phyloP scores from a whole-genome alignment of 192 early-diverging fungal species.

The Cladochytrium replicatum region DNA sequence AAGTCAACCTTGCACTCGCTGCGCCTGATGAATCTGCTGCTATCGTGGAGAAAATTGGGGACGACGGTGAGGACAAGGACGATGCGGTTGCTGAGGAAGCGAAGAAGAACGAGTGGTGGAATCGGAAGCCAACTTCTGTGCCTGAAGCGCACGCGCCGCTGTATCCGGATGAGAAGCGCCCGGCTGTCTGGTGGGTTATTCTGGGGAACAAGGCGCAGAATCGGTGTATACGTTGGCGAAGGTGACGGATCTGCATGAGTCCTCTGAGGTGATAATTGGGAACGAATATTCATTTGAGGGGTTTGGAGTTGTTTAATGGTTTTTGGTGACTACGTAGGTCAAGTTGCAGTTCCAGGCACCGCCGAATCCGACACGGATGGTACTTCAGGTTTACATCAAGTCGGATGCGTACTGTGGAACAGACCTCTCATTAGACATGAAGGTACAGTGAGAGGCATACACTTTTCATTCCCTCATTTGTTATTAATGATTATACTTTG shows the following conservation, averaged over 20 bases:
- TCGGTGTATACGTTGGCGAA: constrained; percentile 64
- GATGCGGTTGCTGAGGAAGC: constrained; percentile 10
- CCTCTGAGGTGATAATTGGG: constrained; percentile 42
- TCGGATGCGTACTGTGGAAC: constrained; percentile 79
- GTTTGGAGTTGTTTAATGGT: no score
- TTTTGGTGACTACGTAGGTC: constrained; percentile 17
- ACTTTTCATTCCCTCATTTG: not conserved
- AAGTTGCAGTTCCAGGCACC: constrained; percentile 92
- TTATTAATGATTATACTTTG: no score
- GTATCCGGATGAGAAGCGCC: constrained; percentile 63
- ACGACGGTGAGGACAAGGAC: constrained; percentile 3
- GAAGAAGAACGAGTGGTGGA: constrained; percentile 20
- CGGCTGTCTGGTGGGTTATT: constrained; percentile 79
- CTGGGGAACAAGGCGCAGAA: constrained; percentile 77
- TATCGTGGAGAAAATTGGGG: constrained; percentile 11
- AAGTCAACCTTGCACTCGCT: constrained; percentile 24
- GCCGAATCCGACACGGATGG: constrained; percentile 69
- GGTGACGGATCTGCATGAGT: constrained; percentile 64
- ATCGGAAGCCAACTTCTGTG: constrained; percentile 9
- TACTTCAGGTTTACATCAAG: constrained; percentile 75
- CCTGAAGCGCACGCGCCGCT: constrained; percentile 54
- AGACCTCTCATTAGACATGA: constrained; percentile 70
- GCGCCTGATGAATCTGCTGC: constrained; percentile 8
- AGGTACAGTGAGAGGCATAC: constrained; percentile 34
- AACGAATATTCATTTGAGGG: no score